These are phyloP conservation scores for Fraxinus velutina DNA, from an alignment of 305 asterid species.

Conservation along the genomic window DNA sequence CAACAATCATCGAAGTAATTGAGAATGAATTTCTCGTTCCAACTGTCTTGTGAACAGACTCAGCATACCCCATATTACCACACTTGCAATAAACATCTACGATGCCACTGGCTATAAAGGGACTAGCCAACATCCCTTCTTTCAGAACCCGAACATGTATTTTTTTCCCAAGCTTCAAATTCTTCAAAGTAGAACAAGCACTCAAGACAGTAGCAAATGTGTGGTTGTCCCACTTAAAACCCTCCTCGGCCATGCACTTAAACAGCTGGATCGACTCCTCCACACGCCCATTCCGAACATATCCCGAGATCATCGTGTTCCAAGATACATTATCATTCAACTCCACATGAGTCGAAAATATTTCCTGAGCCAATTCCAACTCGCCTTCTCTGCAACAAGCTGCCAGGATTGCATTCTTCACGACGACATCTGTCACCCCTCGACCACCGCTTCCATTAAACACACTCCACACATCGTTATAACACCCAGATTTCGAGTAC, in stretches of 20 bases:
- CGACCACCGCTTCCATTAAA: slow-evolving; percentile 29
- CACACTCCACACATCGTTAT: slow-evolving; percentile 45
- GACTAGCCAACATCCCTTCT: slow-evolving; percentile 51
- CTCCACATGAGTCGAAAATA: slow-evolving; percentile 43
- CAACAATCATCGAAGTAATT: slow-evolving; percentile 64
- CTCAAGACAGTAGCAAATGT: slow-evolving; percentile 56
- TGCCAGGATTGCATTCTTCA: slow-evolving; percentile 73
- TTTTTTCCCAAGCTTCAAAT: slow-evolving; percentile 63
- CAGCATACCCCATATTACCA: slow-evolving; percentile 59
- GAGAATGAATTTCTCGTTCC: slow-evolving; percentile 47
- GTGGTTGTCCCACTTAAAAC: slow-evolving; percentile 57
- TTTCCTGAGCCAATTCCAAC: slow-evolving; percentile 49
- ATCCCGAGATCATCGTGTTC: slow-evolving; percentile 86
- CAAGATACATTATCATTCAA: slow-evolving; percentile 65
- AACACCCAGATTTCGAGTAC: slow-evolving; percentile 79
- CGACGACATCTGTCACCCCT: slow-evolving; percentile 48
- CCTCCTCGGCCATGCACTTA: slow-evolving; percentile 46
- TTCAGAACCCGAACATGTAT: slow-evolving; percentile 64
- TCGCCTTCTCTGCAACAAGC: slow-evolving; percentile 82
- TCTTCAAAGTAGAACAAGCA: slow-evolving; percentile 60
- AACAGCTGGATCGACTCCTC: slow-evolving; percentile 57
- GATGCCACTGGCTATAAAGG: slow-evolving; percentile 60
- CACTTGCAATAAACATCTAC: slow-evolving; percentile 71
- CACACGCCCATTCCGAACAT: slow-evolving; percentile 54
- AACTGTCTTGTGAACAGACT: slow-evolving; percentile 32